Evolutionary conservation across 2,329 filamentous ascomycete species (phyloP).

Genomic region (Mariannaea sp.): DNA sequence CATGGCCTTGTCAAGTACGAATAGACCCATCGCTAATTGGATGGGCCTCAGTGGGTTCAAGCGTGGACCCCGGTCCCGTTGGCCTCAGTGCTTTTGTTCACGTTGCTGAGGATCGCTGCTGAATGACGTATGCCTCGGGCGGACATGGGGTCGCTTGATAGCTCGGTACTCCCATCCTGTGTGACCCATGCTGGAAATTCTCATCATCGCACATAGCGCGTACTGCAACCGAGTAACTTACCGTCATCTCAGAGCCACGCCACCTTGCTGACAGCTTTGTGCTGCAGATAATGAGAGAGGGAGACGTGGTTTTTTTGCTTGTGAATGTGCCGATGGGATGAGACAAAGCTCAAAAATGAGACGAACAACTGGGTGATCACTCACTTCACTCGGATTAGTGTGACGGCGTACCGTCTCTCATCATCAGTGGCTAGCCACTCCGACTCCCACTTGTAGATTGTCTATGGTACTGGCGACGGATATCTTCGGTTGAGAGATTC

Average conservation of each 20-base stretch:
- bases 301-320: background rate
- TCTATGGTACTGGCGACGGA: too few species aligned
- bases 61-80: slow-evolving; percentile 5
- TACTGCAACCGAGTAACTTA: background rate
- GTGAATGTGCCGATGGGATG: background rate
- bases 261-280: background rate
- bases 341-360: background rate
- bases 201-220: slow-evolving; percentile 5
- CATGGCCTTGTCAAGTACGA: background rate
- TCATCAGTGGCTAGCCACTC: too few species aligned
- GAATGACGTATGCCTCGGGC: slow-evolving; percentile 35
- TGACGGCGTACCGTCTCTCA: background rate
- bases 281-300: background rate
- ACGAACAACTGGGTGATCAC: background rate
- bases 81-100: slow-evolving; percentile 13
- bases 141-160: slow-evolving; percentile 16
- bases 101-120: slow-evolving; percentile 29
- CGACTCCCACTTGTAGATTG: too few species aligned
- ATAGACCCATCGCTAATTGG: background rate
- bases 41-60: slow-evolving; percentile 2
- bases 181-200: background rate
- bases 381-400: background rate
- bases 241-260: background rate
- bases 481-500: too few species aligned
- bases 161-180: background rate